These are phyloP conservation scores for Cytospora piceicola DNA, from an alignment of 2,329 filamentous ascomycete genomes.

Conservation along the genomic window DNA sequence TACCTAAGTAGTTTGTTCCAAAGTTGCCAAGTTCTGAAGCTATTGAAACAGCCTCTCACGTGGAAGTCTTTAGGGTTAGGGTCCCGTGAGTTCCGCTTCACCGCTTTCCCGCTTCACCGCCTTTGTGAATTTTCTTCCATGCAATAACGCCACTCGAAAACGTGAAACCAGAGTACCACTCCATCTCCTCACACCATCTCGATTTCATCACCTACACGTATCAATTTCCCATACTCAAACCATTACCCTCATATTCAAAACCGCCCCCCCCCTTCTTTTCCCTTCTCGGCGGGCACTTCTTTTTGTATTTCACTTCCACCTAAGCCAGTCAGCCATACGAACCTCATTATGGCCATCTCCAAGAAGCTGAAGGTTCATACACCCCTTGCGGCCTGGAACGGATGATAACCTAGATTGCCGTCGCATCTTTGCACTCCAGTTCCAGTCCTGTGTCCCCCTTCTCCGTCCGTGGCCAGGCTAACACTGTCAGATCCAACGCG, in stretches of 20 bases:
- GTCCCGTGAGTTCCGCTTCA: background rate
- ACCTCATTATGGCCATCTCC: conserved; percentile 37
- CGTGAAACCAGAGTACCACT: background rate
- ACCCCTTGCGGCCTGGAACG: background rate
- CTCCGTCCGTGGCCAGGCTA: conserved; percentile 13
- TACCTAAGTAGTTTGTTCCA: too few species aligned
- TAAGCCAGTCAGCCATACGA: background rate
- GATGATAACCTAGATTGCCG: conserved; percentile 5
- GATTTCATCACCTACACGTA: background rate
- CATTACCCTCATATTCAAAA: background rate
- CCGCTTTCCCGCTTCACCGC: conserved; percentile 11
- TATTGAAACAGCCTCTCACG: too few species aligned
- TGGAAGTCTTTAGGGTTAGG: background rate
- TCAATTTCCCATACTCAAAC: background rate
- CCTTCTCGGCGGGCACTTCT: background rate
- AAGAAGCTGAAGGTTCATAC: conserved; percentile 35
- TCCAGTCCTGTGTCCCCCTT: conserved; percentile 14
- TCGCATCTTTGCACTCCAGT: conserved; percentile 13
- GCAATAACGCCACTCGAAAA: conserved; percentile 3
- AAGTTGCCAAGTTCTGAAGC: too few species aligned
- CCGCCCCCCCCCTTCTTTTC: too few species aligned
- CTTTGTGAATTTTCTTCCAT: conserved; percentile 3
- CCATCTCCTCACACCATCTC: background rate
- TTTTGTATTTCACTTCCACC: too few species aligned
- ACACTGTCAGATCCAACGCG: conserved; percentile 49